Conservation (phyloP, 345 rosid genomes). For the Citrus medica region DNA sequence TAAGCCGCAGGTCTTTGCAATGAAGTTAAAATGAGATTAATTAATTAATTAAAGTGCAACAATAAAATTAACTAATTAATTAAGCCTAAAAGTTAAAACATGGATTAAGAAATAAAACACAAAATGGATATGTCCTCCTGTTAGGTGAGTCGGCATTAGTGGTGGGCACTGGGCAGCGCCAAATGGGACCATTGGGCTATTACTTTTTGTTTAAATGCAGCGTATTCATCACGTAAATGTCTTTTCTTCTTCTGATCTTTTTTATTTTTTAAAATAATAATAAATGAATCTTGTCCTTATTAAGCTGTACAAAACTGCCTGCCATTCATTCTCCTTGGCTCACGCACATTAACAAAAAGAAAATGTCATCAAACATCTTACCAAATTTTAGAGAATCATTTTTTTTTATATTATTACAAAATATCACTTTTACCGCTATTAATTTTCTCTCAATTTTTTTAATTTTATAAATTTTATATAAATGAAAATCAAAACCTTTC, state of each 20-base stretch:
- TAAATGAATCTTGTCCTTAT: neutral
- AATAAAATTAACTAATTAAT: neutral
- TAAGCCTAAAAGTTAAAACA: neutral
- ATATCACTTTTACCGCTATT: too few species aligned
- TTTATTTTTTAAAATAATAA: neutral
- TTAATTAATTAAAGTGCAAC: too few species aligned
- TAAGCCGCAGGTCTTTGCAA: too few species aligned
- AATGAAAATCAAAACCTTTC: too few species aligned
- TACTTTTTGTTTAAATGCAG: neutral
- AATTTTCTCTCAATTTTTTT: too few species aligned
- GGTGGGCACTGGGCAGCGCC: neutral
- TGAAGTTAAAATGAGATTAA: too few species aligned
- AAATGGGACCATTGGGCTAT: neutral
- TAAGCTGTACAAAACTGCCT: neutral
- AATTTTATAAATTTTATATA: too few species aligned
- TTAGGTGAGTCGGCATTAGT: neutral
- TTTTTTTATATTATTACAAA: too few species aligned
- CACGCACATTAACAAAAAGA: neutral
- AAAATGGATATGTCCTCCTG: neutral
- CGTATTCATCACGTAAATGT: neutral
- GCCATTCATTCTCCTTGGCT: neutral
- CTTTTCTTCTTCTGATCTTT: neutral
- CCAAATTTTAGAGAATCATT: neutral
- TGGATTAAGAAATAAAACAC: neutral
- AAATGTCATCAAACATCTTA: neutral